Evolutionary conservation across 2,329 filamentous ascomycete species (phyloP).

Genomic region (Diaporthe australafricana): DNA sequence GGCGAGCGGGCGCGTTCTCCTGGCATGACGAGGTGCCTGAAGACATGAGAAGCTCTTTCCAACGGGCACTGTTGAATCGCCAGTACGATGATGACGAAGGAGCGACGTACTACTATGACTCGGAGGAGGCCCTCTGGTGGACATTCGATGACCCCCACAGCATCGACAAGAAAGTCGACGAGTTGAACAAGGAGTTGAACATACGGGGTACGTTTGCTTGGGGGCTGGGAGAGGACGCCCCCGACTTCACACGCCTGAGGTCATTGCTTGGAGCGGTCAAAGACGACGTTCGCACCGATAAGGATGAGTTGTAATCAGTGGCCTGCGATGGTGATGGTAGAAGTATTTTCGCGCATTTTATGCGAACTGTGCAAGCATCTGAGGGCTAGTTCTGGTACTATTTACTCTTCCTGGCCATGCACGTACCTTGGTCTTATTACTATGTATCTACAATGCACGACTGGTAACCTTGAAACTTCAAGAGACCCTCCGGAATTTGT

Average conservation of each 20-base stretch:
- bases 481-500: too few relatives aligned
- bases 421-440: too few relatives aligned
- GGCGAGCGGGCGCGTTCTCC: constrained; percentile 64
- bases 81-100: constrained; percentile 67
- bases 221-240: constrained; percentile 77
- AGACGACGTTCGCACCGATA: neutral
- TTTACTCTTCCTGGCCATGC: too few relatives aligned
- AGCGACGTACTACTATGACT: constrained; percentile 78
- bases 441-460: too few relatives aligned
- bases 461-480: too few relatives aligned
- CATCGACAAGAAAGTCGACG: constrained; percentile 71
- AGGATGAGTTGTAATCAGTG: constrained; percentile 33
- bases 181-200: constrained; percentile 65
- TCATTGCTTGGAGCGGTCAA: constrained; percentile 42
- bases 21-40: constrained; percentile 67
- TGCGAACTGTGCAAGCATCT: neutral
- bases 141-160: constrained; percentile 75
- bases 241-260: constrained; percentile 53
- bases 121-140: constrained; percentile 73
- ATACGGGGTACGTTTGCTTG: constrained; percentile 81
- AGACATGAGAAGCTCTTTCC: constrained; percentile 68
- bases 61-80: constrained; percentile 63
- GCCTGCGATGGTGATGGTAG: too few relatives aligned
- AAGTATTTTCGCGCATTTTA: too few relatives aligned
- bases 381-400: too few relatives aligned